phyloP scores from a whole-genome alignment of 106 monocot genomes.

The Dioscorea alata region DNA sequence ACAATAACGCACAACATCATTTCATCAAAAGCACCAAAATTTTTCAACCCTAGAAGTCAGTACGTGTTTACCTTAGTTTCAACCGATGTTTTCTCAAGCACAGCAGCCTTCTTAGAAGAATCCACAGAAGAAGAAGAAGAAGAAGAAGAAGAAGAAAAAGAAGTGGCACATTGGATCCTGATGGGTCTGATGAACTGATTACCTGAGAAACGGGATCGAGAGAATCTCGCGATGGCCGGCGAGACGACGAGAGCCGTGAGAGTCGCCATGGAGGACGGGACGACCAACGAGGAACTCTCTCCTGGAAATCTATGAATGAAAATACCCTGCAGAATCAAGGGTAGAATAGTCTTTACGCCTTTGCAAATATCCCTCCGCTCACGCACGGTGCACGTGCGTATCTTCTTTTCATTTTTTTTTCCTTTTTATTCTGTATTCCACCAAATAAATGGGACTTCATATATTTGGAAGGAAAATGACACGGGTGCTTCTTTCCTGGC shows the following conservation, averaged over 20 bases:
- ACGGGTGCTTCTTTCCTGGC: no score
- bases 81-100: constrained; percentile 11
- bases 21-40: no score
- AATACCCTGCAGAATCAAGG: no score
- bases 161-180: constrained; percentile 32
- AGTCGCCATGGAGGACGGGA: constrained; percentile 17
- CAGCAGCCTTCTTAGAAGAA: constrained; percentile 16
- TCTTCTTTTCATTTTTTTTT: no score
- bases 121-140: constrained; percentile 27
- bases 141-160: constrained; percentile 20
- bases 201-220: not conserved
- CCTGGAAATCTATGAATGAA: not conserved
- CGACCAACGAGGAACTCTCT: not conserved
- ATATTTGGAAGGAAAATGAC: no score
- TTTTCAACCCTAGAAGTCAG: no score
- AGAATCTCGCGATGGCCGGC: constrained; percentile 10
- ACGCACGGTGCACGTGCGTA: no score
- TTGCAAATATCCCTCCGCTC: no score
- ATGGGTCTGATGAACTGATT: not conserved
- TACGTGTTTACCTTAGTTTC: constrained; percentile 27
- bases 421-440: no score
- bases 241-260: constrained; percentile 11
- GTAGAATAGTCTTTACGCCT: no score
- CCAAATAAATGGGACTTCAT: no score
- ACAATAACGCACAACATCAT: no score